phyloP scores from a whole-genome alignment of 176 grass and related monocot species.

The Triticum monococcum region DNA sequence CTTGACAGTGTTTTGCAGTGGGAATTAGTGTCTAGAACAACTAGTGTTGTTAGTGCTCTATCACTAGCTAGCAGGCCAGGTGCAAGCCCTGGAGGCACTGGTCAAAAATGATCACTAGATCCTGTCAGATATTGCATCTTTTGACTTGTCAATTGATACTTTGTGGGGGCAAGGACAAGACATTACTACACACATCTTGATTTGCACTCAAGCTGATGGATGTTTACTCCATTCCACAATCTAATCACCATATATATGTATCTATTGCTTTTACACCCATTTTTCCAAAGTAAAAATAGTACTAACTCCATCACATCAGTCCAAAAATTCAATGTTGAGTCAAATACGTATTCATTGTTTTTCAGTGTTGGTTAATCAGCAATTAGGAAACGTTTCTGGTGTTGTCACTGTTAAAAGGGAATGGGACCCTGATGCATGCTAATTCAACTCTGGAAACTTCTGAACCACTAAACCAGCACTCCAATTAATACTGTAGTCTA shows the following conservation, averaged over 20 bases:
- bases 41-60: neutral
- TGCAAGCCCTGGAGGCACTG: neutral
- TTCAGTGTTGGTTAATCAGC: neutral
- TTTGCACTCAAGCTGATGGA: neutral
- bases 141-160: neutral
- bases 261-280: neutral
- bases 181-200: neutral
- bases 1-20: neutral
- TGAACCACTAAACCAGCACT: neutral
- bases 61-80: neutral
- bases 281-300: neutral
- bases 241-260: neutral
- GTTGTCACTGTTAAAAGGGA: neutral
- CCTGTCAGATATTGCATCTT: neutral
- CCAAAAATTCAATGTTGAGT: neutral
- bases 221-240: neutral
- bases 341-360: too few species aligned
- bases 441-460: neutral
- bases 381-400: neutral
- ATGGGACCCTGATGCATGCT: neutral
- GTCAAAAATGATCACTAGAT: neutral
- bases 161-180: neutral
- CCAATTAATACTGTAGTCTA: neutral
- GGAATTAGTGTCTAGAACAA: constrained; percentile 13
- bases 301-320: neutral